These are phyloP conservation scores for Neofusicoccum laricinum DNA, from an alignment of 2,329 filamentous ascomycete genomes.

Conservation along the genomic window DNA sequence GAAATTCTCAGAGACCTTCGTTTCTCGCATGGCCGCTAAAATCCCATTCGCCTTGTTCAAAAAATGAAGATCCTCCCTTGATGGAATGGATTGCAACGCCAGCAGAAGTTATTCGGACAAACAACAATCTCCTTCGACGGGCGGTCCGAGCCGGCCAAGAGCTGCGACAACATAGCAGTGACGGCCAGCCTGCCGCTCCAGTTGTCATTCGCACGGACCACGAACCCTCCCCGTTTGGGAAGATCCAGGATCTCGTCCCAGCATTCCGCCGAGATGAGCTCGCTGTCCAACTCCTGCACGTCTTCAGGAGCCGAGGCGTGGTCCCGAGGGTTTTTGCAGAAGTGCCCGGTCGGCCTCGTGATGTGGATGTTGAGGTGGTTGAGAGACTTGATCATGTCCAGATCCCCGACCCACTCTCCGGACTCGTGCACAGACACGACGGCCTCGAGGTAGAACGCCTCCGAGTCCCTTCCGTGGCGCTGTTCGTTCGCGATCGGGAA, in stretches of 20 bases:
- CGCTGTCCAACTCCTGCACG: not conserved
- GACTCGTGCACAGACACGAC: not conserved
- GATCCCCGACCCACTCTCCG: not conserved
- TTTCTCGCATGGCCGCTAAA: too few species aligned
- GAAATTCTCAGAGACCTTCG: too few species aligned
- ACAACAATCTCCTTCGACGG: not conserved
- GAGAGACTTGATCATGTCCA: not conserved
- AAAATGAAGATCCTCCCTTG: too few species aligned
- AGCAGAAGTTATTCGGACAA: not conserved
- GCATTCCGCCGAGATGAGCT: not conserved
- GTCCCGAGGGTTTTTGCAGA: too few species aligned
- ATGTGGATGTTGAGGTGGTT: not conserved
- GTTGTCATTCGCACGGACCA: not conserved
- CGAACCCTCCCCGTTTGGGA: not conserved
- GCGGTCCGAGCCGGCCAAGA: not conserved
- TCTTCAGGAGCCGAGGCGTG: not conserved
- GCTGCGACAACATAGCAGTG: conserved; percentile 8
- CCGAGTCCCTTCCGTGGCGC: not conserved
- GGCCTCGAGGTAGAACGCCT: not conserved
- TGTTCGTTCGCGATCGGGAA: not conserved
- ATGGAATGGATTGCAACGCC: not conserved
- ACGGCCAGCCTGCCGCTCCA: conserved; percentile 2
- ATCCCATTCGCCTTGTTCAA: too few species aligned
- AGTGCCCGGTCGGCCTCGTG: too few species aligned
- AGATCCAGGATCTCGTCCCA: not conserved